Evolutionary conservation across 2,329 filamentous ascomycete species (phyloP).

Genomic region (Lachnellula subtilissima): DNA sequence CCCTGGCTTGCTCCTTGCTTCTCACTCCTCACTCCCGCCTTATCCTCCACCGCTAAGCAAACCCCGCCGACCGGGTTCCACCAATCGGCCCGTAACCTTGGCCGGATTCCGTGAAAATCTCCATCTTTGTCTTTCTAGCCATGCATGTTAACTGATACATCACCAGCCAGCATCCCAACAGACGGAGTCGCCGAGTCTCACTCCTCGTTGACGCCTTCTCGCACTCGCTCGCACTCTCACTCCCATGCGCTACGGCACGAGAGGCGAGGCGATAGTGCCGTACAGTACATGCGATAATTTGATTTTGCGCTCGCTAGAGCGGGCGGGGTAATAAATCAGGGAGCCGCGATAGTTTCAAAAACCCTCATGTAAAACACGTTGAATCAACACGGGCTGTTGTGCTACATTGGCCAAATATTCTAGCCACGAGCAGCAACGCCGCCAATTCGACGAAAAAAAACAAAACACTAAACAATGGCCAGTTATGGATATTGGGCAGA

Average conservation of each 20-base stretch:
- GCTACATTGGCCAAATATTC: slow-evolving; percentile 10
- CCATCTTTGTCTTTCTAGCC: no score
- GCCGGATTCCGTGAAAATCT: no score
- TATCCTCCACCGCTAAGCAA: slow-evolving; percentile 1
- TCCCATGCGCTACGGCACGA: not conserved
- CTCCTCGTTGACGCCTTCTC: not conserved
- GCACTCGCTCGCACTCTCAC: not conserved
- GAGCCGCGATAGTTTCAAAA: not conserved
- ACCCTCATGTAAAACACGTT: slow-evolving; percentile 8
- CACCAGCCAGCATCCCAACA: not conserved
- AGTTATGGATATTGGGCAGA: slow-evolving; percentile 1
- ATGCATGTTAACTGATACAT: no score
- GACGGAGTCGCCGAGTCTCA: slow-evolving; percentile 1
- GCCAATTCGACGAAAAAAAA: not conserved
- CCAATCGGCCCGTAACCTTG: slow-evolving; percentile 22
- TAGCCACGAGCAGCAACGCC: slow-evolving; percentile 3
- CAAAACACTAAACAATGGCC: slow-evolving; percentile 5
- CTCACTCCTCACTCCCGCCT: no score
- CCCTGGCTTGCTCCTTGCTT: no score
- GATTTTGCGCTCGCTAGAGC: slow-evolving; percentile 16
- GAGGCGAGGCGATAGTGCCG: not conserved
- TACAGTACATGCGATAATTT: not conserved
- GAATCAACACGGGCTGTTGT: slow-evolving; percentile 6
- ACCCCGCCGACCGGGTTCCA: slow-evolving; percentile 7
- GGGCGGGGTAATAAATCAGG: slow-evolving; percentile 11